These are phyloP conservation scores for Phytophthora idaei DNA, from an alignment of 352 stramenopile genomes.

Conservation along the genomic window DNA sequence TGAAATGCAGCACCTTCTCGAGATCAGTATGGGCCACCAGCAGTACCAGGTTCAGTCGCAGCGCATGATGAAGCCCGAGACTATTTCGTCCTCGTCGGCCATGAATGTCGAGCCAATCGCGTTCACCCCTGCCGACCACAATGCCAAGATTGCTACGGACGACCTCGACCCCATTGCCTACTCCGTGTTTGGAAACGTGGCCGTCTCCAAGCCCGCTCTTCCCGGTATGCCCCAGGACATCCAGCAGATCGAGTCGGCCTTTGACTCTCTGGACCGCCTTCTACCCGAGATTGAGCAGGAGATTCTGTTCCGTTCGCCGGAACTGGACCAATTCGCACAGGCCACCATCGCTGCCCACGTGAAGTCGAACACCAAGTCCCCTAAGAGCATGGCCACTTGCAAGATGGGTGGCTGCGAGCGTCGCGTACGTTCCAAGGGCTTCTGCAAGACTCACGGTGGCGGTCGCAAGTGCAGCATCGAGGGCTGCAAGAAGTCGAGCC, in stretches of 20 bases:
- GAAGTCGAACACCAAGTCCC: slow-evolving; percentile 44
- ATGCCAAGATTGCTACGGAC: slow-evolving; percentile 49
- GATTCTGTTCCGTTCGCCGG: slow-evolving; percentile 54
- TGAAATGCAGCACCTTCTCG: slow-evolving; percentile 60
- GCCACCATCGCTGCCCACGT: slow-evolving; percentile 35
- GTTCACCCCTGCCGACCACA: slow-evolving; percentile 42
- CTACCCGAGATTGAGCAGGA: slow-evolving; percentile 72
- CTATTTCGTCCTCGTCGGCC: slow-evolving; percentile 22
- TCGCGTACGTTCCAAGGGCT: slow-evolving; percentile 78
- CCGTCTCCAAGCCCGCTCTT: slow-evolving; percentile 13
- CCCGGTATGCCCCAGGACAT: slow-evolving; percentile 49
- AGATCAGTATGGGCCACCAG: slow-evolving; percentile 70
- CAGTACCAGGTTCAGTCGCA: slow-evolving; percentile 31
- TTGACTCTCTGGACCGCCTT: slow-evolving; percentile 77
- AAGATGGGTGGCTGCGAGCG: slow-evolving; percentile 66
- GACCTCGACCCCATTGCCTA: slow-evolving; percentile 74
- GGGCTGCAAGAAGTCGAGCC: slow-evolving; percentile 86
- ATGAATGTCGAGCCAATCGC: slow-evolving; percentile 75
- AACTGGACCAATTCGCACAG: slow-evolving; percentile 46
- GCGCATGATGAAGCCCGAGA: slow-evolving; percentile 37
- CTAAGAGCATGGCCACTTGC: slow-evolving; percentile 67
- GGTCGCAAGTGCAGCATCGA: slow-evolving; percentile 86
- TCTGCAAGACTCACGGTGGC: slow-evolving; percentile 87
- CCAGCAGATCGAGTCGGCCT: slow-evolving; percentile 73
- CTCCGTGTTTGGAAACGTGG: slow-evolving; percentile 50